phyloP scores from a whole-genome alignment of 345 rosid species.

The Nephelium lappaceum region DNA sequence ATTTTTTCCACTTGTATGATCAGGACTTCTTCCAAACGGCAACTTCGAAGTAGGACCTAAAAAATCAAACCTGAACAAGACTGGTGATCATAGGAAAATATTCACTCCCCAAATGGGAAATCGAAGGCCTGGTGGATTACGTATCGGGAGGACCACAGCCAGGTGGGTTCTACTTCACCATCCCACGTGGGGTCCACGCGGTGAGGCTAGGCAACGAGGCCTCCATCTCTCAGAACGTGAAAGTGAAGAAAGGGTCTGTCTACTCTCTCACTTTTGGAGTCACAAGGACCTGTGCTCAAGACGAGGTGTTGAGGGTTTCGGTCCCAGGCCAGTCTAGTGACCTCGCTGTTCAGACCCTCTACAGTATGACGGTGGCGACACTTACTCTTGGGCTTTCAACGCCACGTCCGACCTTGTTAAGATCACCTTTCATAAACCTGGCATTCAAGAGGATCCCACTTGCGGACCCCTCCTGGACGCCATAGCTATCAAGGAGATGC shows the following conservation, averaged over 20 bases:
- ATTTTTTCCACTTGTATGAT: not conserved
- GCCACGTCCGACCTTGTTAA: slow-evolving; percentile 49
- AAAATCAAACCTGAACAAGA: slow-evolving; percentile 60
- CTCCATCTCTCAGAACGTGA: slow-evolving; percentile 62
- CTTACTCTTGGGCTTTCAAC: slow-evolving; percentile 72
- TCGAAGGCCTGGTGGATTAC: slow-evolving; percentile 66
- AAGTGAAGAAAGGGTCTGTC: slow-evolving; percentile 40
- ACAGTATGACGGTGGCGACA: slow-evolving; percentile 82
- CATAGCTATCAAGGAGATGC: slow-evolving; percentile 76
- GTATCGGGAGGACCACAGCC: slow-evolving; percentile 87
- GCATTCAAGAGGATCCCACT: slow-evolving; percentile 79
- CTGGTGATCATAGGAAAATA: slow-evolving; percentile 67
- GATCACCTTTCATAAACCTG: slow-evolving; percentile 77
- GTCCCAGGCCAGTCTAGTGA: slow-evolving; percentile 60
- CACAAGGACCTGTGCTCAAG: slow-evolving; percentile 83
- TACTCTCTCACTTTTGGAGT: slow-evolving; percentile 81
- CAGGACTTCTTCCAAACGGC: slow-evolving; percentile 72
- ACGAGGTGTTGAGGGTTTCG: slow-evolving; percentile 57
- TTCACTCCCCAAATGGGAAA: slow-evolving; percentile 88
- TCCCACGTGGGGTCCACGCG: slow-evolving; percentile 83
- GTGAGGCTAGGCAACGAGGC: slow-evolving; percentile 83
- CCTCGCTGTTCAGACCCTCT: slow-evolving; percentile 67
- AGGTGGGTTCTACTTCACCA: slow-evolving; percentile 63
- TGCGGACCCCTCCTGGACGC: slow-evolving; percentile 89
- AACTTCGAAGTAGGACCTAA: slow-evolving; percentile 66